Evolutionary conservation across 306 rosid species (phyloP), one percentile per base, ranked within the genome.

Genomic region (Leucaena leucocephala): DNA sequence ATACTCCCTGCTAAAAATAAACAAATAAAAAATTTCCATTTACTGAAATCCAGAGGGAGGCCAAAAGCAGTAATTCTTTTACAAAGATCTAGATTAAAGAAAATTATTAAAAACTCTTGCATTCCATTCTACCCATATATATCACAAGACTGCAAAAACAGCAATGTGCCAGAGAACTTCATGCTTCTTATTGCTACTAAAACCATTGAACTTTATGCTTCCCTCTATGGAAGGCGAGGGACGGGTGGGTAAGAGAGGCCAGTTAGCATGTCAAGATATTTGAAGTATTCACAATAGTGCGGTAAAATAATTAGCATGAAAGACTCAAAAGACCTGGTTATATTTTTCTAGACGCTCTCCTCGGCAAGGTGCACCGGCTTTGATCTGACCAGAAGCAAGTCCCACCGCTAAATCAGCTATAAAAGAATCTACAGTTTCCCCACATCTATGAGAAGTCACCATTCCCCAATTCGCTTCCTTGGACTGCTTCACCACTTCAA

Each of bases 321-420:
- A 83, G 39, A 45, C 19, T 22, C 55, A 88, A 79, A 81, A 46
- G 66, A 95, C 98, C 98, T 95, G 99, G 83, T 93, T 95, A 78
- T 95, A 93, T 87, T 93, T 95, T 33, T 93, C 95, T 75, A 95
- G 86, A 46, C 97, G 90, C 89, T 95, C 99, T 82, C 98, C 97
- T 86, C 99, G 87, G 89, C 97, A 95, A 74, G 99, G 99, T 80
- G 98, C 98, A 59, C 98, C 99, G 76, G 97, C 92, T 86, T 95
- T 95, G 79, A 95, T 88, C 85, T 91, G 98, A 86, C 94, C 93
- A 11, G 89, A 82, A 66, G 96, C 87, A 13, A 95, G 94, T 77
- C 99, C 99, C 61, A 95, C 99, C 34, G 99, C 85, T 68, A 95
- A 90, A 83, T 95, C 99, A 13, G 99, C 97, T 50, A 95, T 89